Conservation (phyloP, 2,329 filamentous ascomycete species). For the Tolypocladium ophioglossoides region DNA sequence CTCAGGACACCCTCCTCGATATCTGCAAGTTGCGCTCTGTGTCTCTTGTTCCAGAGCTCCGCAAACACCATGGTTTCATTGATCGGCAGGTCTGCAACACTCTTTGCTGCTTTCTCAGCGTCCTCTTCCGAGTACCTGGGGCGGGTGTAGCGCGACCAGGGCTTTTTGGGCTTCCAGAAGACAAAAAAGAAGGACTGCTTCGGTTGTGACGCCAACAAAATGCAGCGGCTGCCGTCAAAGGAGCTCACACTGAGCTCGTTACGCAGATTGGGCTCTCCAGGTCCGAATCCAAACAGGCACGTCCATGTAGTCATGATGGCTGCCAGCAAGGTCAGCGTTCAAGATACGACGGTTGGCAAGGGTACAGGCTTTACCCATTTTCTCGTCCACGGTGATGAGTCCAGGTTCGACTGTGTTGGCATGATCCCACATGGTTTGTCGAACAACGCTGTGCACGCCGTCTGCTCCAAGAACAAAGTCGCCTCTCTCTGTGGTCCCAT, state of each 20-base stretch:
- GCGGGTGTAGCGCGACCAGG: not conserved
- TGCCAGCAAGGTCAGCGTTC: no score
- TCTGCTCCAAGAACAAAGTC: slow-evolving; percentile 31
- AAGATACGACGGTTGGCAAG: no score
- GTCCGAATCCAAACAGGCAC: not conserved
- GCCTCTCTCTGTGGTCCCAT: slow-evolving; percentile 22
- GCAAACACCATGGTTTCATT: slow-evolving; percentile 18
- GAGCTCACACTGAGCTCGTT: not conserved
- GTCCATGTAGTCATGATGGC: not conserved
- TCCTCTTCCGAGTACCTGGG: slow-evolving; percentile 13
- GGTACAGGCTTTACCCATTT: slow-evolving; percentile 5
- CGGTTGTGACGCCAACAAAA: not conserved
- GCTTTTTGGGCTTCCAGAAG: not conserved
- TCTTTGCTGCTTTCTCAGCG: slow-evolving; percentile 13
- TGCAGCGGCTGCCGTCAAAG: not conserved
- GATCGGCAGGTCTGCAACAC: slow-evolving; percentile 15
- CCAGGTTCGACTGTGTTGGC: slow-evolving; percentile 5
- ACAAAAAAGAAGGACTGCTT: not conserved
- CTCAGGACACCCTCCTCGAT: slow-evolving; percentile 21
- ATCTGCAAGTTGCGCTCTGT: slow-evolving; percentile 11
- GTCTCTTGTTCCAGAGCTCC: slow-evolving; percentile 18
- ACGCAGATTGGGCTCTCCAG: not conserved
- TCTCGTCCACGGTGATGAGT: slow-evolving; percentile 8
- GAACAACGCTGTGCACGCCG: slow-evolving; percentile 25
- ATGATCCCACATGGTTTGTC: slow-evolving; percentile 13